Percentiles rank a stretch among this genome's conserved stretches.
Conservation (phyloP, 768 basidiomycete genomes). For the Chalciporus chontae region DNA sequence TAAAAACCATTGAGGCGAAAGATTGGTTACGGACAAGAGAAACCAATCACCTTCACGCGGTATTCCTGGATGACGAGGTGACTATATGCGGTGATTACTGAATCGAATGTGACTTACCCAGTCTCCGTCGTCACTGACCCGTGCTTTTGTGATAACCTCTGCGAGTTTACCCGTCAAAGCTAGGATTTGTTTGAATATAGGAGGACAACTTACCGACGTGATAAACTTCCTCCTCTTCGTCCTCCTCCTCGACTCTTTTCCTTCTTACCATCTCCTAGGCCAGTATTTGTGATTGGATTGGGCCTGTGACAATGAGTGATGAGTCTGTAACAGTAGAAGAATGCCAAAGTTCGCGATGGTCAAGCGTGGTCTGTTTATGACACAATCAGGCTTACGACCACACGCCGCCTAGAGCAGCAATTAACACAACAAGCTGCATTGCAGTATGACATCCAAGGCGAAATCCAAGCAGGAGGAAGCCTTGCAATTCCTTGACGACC, state of each 20-base stretch:
- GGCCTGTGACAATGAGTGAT: neutral
- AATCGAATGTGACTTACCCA: slow-evolving; percentile 44
- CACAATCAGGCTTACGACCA: too few species aligned
- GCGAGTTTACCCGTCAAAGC: neutral
- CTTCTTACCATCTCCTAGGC: slow-evolving; percentile 20
- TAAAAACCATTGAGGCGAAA: slow-evolving; percentile 4
- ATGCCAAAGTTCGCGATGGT: neutral
- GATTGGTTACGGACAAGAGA: neutral
- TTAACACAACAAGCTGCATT: neutral
- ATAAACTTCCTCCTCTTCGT: slow-evolving; percentile 37
- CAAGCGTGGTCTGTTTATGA: slow-evolving; percentile 15
- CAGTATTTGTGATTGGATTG: neutral
- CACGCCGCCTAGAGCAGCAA: neutral
- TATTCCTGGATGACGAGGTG: slow-evolving; percentile 47
- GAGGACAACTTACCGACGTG: slow-evolving; percentile 42
- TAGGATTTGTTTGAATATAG: neutral
- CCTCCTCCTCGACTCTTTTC: slow-evolving; percentile 21
- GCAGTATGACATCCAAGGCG: slow-evolving; percentile 41
- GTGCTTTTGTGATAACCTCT: slow-evolving; percentile 63
- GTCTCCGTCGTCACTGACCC: slow-evolving; percentile 44
- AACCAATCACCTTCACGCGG: slow-evolving; percentile 54
- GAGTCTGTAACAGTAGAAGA: neutral
- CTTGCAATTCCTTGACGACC: slow-evolving; percentile 89
- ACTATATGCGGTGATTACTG: neutral
- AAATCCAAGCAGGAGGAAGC: slow-evolving; percentile 88